These are phyloP conservation scores for Paraphaeosphaeria minitans DNA, from an alignment of 2,329 filamentous ascomycete species.

Conservation along the genomic window DNA sequence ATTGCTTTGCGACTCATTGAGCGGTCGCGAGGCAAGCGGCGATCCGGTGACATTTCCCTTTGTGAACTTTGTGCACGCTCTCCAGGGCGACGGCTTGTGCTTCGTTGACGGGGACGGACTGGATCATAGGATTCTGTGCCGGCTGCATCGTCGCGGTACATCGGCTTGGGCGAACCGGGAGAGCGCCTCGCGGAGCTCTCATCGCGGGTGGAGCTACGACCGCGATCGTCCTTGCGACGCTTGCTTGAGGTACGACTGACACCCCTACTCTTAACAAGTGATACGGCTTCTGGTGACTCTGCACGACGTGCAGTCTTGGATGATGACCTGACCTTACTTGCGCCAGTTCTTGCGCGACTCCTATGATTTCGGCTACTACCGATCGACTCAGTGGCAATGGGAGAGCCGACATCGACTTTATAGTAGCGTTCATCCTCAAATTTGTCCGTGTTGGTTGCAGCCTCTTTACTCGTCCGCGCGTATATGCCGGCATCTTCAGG, in stretches of 20 bases:
- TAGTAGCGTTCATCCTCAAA: constrained; percentile 57
- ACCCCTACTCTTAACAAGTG: constrained; percentile 34
- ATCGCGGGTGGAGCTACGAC: constrained; percentile 41
- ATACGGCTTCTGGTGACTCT: constrained; percentile 43
- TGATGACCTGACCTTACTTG: constrained; percentile 43
- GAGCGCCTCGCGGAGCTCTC: constrained; percentile 67
- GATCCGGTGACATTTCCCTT: constrained; percentile 56
- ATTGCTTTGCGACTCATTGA: constrained; percentile 43
- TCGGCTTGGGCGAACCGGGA: constrained; percentile 79
- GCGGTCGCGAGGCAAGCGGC: constrained; percentile 40
- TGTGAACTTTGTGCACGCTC: constrained; percentile 50
- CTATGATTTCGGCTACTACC: constrained; percentile 42
- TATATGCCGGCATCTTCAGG: constrained; percentile 70
- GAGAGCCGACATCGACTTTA: constrained; percentile 46
- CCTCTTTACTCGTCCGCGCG: constrained; percentile 53
- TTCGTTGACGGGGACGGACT: constrained; percentile 56
- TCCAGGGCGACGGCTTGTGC: constrained; percentile 55
- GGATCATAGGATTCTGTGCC: constrained; percentile 67
- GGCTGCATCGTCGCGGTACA: constrained; percentile 65
- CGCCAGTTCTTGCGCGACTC: constrained; percentile 39
- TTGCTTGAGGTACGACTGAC: constrained; percentile 45
- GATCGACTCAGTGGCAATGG: constrained; percentile 44
- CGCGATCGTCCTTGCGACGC: constrained; percentile 38
- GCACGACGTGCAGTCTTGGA: constrained; percentile 41
- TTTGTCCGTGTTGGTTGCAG: constrained; percentile 50